Base-by-base conservation (phyloP, 2,329 filamentous ascomycete genomes). In the Teratosphaeria gauchensis region DNA sequence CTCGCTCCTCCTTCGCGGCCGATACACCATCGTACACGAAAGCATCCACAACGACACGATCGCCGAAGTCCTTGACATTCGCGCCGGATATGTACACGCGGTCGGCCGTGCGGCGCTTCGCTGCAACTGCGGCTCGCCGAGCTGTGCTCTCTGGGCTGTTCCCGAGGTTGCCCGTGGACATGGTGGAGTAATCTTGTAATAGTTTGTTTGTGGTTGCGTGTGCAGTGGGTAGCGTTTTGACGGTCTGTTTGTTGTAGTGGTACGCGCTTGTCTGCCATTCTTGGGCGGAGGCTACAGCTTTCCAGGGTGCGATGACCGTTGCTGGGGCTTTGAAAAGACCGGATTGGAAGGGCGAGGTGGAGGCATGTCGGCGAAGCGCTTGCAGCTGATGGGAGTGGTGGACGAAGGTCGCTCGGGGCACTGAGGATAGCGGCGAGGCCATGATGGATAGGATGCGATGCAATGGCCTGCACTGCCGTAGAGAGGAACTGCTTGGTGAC, bases 191-290 rank as follows among this genome's bases (percentile, higher is more conserved):
- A 38, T 61, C 54, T n/a, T 53, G 28, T 42, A 66, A 59, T 1
- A 67, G 62, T 11, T 62, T 57, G 56, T 66, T 56, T 24, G 65
- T 56, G 14, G 56, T 60, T 24, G 55, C 19, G 19, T 59, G 30
- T 54, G 63, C 62, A 31, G 58, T 58, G 9, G 65, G 65, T 3
- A 65, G 59, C n/a, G 61, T 64, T 52, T 64, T 63, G 33, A 56
- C 28, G 32, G 61, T 53, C 16, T 62, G 55, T 31, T 62, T 61
- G 64, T 67, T 67, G 63, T 63, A 67, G 57, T 61, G 58, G 58
- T 67, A 66, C 53, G 59, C 62, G 42, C 58, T 59, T 9, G 64
- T 66, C 54, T 63, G 61, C 65, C 65, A 67, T 65, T 67, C 64
- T 56, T 64, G 64, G 19, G 62, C 63, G 32, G 63, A 62, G 56